Base-by-base conservation (phyloP, 192 early-diverging fungal genomes). In the Martensiomyces pterosporus region DNA sequence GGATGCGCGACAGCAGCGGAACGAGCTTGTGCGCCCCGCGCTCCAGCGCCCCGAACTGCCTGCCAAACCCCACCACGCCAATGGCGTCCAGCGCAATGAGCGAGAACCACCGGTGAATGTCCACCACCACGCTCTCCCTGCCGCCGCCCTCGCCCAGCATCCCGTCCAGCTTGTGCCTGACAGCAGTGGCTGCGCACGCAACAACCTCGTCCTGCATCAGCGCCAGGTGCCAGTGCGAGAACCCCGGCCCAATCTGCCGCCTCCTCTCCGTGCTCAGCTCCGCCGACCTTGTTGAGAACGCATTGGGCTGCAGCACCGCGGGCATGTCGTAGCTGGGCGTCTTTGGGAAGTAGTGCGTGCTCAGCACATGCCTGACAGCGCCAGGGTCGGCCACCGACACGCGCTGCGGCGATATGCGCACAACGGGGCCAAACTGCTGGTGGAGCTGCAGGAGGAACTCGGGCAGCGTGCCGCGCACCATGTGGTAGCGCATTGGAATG, bases 401-500 rank as follows among this genome's bases (percentile, higher is more conserved):
- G 4, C 65, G 55, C 23, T 75, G 64, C 34, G 71, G 71, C 2
- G 64, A 61, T 7, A 75, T 55, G 2, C 71, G 51, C 4, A 75
- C 71, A 0, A 75, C 13, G 0, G 65, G 49, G 0, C 71, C 71
- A 37, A 52, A 64, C 36, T 52, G 17, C 14, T 27, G 33, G 41
- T 75, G 71, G 38, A 57, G 24, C 9, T 7, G 9, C 14, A 49
- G 12, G 0, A 67, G 26, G 9, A 52, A 56, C n/a, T 50, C 21
- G 4, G 71, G 71, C 44, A 75, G 32, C 4, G 18, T 42, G 34
- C 71, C 71, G 4, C 60, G 54, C 3, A 75, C n/a, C 65, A 75
- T 75, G 19, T 75, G 41, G 57, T 60, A 67, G 9, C 64, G 55
- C 65, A 75, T 75, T 9, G 60, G 64, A 9, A 75, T 25, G 32